A percentile compares a stretch with the other conserved stretches of the same genome.
These are phyloP conservation scores for Clarireedia monteithiana DNA, from an alignment of 2,329 filamentous ascomycete species.

Conservation along the genomic window DNA sequence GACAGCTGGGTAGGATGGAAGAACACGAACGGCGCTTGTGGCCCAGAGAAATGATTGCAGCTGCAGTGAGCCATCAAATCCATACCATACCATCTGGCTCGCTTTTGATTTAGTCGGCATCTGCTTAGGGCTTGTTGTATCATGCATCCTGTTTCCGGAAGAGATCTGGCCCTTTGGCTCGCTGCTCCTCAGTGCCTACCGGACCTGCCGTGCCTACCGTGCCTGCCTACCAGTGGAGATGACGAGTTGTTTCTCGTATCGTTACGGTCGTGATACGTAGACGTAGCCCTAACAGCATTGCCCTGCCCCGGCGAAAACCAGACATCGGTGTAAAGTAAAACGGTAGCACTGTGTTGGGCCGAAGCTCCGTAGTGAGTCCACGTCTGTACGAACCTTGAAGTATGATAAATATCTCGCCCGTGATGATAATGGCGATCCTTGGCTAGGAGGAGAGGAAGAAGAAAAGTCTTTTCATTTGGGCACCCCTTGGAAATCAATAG, in stretches of 20 bases:
- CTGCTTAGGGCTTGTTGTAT: background rate
- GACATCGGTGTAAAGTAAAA: too few species aligned
- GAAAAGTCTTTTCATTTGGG: background rate
- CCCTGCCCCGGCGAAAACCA: background rate
- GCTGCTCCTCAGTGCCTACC: background rate
- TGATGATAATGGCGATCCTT: conserved; percentile 5
- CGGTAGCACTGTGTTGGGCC: background rate
- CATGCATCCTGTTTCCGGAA: background rate
- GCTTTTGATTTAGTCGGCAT: background rate
- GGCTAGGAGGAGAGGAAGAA: background rate
- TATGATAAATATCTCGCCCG: background rate
- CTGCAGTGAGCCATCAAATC: conserved; percentile 6
- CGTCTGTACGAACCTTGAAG: background rate
- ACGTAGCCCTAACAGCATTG: background rate
- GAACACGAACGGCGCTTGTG: conserved; percentile 5
- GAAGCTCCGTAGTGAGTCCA: background rate
- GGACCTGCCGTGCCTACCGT: too few species aligned
- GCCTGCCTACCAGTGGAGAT: background rate
- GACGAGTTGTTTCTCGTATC: background rate
- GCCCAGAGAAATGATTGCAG: background rate
- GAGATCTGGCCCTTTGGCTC: background rate
- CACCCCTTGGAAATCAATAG: background rate
- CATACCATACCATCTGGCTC: background rate
- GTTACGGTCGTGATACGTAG: background rate
- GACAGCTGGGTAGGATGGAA: background rate